Evolutionary conservation across 208 protist genomes (phyloP).

Genomic region (Leishmania gerbilli): DNA sequence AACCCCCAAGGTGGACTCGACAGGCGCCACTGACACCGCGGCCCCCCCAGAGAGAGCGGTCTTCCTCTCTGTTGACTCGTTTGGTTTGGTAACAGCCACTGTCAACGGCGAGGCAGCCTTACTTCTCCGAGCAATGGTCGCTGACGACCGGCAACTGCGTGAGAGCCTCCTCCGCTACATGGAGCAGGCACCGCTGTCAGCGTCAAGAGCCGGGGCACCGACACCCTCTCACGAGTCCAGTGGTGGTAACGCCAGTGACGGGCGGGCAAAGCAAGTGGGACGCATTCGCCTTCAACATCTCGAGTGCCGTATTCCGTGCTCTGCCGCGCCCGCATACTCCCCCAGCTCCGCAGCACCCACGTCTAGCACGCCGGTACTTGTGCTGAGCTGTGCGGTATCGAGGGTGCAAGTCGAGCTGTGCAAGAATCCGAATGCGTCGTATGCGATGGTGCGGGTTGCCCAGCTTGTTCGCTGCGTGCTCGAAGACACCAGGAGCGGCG

Average conservation of each 20-base stretch:
- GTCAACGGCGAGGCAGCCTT: not conserved
- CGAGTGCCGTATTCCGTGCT: constrained; percentile 16
- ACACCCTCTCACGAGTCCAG: not conserved
- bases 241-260: not conserved
- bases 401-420: not conserved
- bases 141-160: not conserved
- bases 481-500: not conserved
- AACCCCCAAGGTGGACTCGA: not conserved
- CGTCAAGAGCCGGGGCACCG: not conserved
- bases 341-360: not conserved
- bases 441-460: constrained; percentile 12
- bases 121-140: not conserved
- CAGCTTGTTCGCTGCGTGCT: constrained; percentile 22
- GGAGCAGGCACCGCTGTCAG: not conserved
- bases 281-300: constrained; percentile 5
- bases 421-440: not conserved
- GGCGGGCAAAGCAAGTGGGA: not conserved
- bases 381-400: constrained; percentile 3
- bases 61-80: constrained; percentile 1
- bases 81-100: not conserved
- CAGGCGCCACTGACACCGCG: not conserved
- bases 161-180: constrained; percentile 16
- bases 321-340: not conserved
- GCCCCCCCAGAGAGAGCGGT: not conserved
- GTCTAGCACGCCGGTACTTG: not conserved